Base-by-base conservation (phyloP, 2,329 filamentous ascomycete species). In the Fusarium sp. region DNA sequence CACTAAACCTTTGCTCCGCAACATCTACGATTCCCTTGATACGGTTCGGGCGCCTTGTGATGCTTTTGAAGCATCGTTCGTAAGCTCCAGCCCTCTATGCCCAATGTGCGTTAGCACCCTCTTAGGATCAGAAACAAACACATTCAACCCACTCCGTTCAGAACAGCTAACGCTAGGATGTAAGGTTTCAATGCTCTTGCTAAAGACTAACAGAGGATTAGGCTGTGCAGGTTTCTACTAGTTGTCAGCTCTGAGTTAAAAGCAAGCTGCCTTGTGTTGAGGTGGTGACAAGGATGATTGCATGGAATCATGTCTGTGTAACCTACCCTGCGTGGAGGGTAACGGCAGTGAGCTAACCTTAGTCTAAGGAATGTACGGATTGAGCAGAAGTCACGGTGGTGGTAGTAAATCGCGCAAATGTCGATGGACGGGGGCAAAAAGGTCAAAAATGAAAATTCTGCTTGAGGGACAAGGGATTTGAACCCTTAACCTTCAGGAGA, bases 401-500 rank as follows among this genome's bases (percentile, higher is more conserved):
- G 37, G 37, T 38, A 18, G 37, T 38, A 38, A 38, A 38, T 38
- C 37, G 37, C 37, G 37, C 37, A 38, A 38, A n/a, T 18, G 37
- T 38, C 9, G 18, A 18, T n/a, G 37, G 18, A 10, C 37, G 37
- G 18, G 18, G 24, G 45, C 22, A 50, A 50, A 50, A 47, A 50
- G 0, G 5, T 27, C 42, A 27, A 50, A 50, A 50, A 50, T 42
- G 16, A 18, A 31, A 9, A n/a, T 24, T 22, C 20, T 20, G 40
- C 8, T 1, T 50, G 45, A 50, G 45, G 45, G 45, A 50, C 45
- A 50, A 50, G 45, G 45, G 45, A 50, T 50, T 50, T 50, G 45
- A 50, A 50, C 45, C 45, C 45, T 50, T 50, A 50, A 50, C 45
- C 45, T 50, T 50, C 45, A 50, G 45, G 45, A 50, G 45, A 50